Percentiles rank a stretch among this genome's conserved stretches.
Conservation (phyloP, 2,329 filamentous ascomycete genomes). For the Fusarium sp. region DNA sequence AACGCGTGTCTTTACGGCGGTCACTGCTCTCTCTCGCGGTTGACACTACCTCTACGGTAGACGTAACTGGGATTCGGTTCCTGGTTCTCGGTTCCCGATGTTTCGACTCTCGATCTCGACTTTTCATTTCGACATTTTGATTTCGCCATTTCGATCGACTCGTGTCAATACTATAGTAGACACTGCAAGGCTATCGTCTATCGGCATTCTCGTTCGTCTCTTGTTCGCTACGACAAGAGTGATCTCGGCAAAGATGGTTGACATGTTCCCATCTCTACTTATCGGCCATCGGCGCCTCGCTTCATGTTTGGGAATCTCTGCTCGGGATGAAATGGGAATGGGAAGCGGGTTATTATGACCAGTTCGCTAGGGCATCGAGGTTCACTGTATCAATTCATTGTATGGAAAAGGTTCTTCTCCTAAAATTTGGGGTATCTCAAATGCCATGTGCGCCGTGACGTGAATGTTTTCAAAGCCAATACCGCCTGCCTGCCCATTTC, state of each 20-base stretch:
- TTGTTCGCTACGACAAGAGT: neutral
- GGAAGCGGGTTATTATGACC: neutral
- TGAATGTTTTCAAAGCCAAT: constrained; percentile 4
- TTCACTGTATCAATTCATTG: neutral
- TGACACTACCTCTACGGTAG: neutral
- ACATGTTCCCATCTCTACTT: neutral
- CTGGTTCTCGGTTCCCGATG: neutral
- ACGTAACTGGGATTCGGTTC: neutral
- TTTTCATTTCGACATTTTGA: neutral
- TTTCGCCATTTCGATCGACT: neutral
- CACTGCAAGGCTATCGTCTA: neutral
- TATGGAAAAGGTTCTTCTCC: neutral
- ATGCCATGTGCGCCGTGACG: constrained; percentile 28
- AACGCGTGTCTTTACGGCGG: neutral
- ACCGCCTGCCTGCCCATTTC: neutral
- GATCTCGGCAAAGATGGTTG: neutral
- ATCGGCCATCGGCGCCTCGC: neutral
- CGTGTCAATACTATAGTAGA: neutral
- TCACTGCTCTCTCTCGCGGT: neutral
- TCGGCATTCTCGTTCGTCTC: neutral
- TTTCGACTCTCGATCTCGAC: neutral
- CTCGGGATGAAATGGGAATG: neutral
- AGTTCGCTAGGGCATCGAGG: neutral
- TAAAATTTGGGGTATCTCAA: constrained; percentile 39
- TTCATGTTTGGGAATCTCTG: neutral